Evolutionary conservation across 2,329 filamentous ascomycete species (phyloP).

Genomic region (Trichothecium roseum): DNA sequence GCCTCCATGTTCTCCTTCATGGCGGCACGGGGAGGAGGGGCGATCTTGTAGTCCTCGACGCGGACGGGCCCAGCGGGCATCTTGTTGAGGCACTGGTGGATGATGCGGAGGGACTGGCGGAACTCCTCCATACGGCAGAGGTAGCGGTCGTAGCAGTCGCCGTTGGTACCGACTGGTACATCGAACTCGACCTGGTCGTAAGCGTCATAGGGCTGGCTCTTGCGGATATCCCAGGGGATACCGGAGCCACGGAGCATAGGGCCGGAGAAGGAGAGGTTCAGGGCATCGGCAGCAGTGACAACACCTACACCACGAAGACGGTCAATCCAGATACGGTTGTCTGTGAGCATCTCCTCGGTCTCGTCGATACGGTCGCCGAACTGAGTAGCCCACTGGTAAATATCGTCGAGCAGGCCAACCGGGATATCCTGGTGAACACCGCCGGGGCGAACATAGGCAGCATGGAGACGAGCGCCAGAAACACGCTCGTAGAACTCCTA

Average conservation of each 20-base stretch:
- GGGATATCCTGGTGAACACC: conserved; percentile 95
- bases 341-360: conserved; percentile 95
- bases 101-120: conserved; percentile 94
- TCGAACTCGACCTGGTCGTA: conserved; percentile 98
- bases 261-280: conserved; percentile 93
- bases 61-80: conserved; percentile 92
- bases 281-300: conserved; percentile 81
- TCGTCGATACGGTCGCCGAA: conserved; percentile 98
- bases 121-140: conserved; percentile 99
- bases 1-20: conserved; percentile 99
- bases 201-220: conserved; percentile 93
- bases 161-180: conserved; percentile 89
- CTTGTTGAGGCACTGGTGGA: conserved; percentile 97
- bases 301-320: conserved; percentile 87
- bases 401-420: conserved; percentile 88
- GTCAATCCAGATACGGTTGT: conserved; percentile 98
- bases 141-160: conserved; percentile 98
- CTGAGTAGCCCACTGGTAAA: conserved; percentile 99
- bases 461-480: conserved; percentile 92
- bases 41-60: conserved; percentile 98
- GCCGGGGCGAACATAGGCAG: conserved; percentile 91
- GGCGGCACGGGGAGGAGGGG: conserved; percentile 85
- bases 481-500: conserved; percentile 99
- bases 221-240: conserved; percentile 92
- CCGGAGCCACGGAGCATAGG: conserved; percentile 97